Evolutionary conservation across 495 filamentous ascomycete species (phyloP), one percentile per base, ranked within the genome.

Genomic region (Clavariopsis aquatica): DNA sequence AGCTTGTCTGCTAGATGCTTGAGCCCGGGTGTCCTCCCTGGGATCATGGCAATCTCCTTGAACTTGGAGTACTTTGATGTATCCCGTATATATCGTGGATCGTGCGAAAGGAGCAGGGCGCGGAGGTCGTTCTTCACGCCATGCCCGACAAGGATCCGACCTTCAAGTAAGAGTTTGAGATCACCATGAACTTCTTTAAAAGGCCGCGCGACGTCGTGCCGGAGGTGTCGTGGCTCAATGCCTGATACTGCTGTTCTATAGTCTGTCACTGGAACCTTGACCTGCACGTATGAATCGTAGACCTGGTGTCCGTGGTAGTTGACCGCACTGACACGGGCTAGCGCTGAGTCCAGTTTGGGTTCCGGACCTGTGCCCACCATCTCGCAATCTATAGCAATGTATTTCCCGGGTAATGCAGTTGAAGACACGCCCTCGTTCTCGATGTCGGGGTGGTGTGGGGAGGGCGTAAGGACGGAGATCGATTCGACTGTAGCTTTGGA

Each of bases 331-430:
- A 92, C 87, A 13, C 94, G 83, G 2, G 95, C 94, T 29, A 98
- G 83, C 2, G 83, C 84, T 12, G 86, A 88, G 70, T 89, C 84
- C 49, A 78, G 74, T 43, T 88, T 85, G 43, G 73, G 69, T 23
- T 76, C 71, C 34, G 82, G 80, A 1, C 88, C 91, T 12, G 92
- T 85, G 41, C 94, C 94, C 19, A 98, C 93, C 94, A 98, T 98
- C 78, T 98, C 94, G 76, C 94, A 98, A 78, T 98, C 95, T 47
- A 98, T 83, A 34, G 91, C 89, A 47, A 98, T 74, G 71, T 94
- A 98, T 81, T 91, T 94, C 54, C 92, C 93, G 49, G 89, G 72
- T 49, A 88, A 84, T 6, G 80, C 73, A 22, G 67, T 64, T 2
- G 68, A 41, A 58, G 73, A 70, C 5, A 84, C 74, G 17, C 85